Evolutionary conservation across 2,329 filamentous ascomycete genomes (phyloP).

Genomic region (Clathrospora elynae): DNA sequence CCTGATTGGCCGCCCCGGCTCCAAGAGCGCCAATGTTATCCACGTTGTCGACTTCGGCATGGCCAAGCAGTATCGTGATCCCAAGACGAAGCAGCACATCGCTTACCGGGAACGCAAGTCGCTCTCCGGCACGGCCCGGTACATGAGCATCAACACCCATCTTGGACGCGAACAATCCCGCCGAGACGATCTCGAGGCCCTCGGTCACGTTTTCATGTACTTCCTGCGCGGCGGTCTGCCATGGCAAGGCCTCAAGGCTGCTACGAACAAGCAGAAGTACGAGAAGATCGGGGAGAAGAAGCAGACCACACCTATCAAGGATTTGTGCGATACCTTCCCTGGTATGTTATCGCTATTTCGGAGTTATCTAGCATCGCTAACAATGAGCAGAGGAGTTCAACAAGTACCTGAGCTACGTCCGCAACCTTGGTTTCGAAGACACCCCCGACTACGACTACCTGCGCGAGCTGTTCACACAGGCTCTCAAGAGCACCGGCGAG

Average conservation of each 20-base stretch:
- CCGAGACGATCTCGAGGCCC: constrained; percentile 90
- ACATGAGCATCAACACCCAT: constrained; percentile 99
- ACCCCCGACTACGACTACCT: constrained; percentile 98
- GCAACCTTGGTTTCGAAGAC: constrained; percentile 97
- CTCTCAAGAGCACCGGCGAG: constrained; percentile 90
- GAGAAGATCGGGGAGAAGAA: constrained; percentile 99
- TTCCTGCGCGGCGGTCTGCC: constrained; percentile 69
- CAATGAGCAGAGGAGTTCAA: constrained; percentile 78
- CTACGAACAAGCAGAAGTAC: constrained; percentile 92
- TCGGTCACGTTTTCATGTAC: constrained; percentile 73
- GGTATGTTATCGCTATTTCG: constrained; percentile 52
- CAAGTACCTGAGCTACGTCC: constrained; percentile 96
- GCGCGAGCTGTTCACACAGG: constrained; percentile 93
- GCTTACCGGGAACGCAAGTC: constrained; percentile 97
- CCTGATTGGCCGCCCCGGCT: constrained; percentile 87
- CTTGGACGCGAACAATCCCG: constrained; percentile 93
- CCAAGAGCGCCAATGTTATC: constrained; percentile 96
- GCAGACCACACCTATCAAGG: constrained; percentile 95
- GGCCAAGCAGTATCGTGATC: constrained; percentile 99
- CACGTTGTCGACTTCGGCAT: constrained; percentile 99
- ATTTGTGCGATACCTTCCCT: constrained; percentile 93
- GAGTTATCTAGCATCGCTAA: constrained; percentile 32
- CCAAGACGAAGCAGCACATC: constrained; percentile 98
- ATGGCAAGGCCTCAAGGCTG: constrained; percentile 71
- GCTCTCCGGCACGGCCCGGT: constrained; percentile 91